Conservation (phyloP, 2,329 filamentous ascomycete genomes). For the Aspergillus sp. region DNA sequence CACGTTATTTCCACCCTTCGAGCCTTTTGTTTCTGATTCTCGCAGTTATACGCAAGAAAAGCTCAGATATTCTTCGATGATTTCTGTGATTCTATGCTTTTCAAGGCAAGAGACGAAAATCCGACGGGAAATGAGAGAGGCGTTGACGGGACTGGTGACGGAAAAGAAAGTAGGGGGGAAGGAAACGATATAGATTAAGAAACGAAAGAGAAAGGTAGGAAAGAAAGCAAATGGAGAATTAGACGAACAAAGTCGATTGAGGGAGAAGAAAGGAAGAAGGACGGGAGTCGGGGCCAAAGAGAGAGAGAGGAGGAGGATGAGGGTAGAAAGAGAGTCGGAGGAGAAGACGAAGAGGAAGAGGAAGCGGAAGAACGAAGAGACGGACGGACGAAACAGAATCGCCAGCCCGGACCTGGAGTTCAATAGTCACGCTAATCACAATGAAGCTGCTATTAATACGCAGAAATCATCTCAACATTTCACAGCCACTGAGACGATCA, state of each 20-base stretch:
- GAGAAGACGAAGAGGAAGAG: neutral
- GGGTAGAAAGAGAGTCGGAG: neutral
- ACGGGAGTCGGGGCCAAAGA: constrained; percentile 10
- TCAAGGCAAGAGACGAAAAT: constrained; percentile 2
- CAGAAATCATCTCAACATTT: neutral
- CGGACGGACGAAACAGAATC: neutral
- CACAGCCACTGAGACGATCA: neutral
- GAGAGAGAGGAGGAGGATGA: constrained; percentile 3
- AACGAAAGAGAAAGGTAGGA: constrained; percentile 10
- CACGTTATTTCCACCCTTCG: constrained; percentile 13
- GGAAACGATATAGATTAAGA: constrained; percentile 12
- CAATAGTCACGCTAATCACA: constrained; percentile 13
- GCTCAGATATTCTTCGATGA: constrained; percentile 4
- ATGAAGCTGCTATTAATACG: constrained; percentile 3
- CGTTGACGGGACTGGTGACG: constrained; percentile 7
- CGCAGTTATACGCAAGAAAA: constrained; percentile 9
- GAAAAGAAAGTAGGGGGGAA: constrained; percentile 14
- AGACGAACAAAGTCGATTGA: constrained; percentile 12
- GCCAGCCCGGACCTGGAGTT: constrained; percentile 6
- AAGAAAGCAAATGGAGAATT: constrained; percentile 16
- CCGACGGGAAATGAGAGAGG: neutral
- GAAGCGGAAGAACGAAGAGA: neutral
- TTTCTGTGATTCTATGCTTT: constrained; percentile 3
- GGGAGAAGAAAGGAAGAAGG: constrained; percentile 15
- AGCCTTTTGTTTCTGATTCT: constrained; percentile 13